Percentiles rank a stretch among this genome's conserved stretches.
Conservation (phyloP, 495 filamentous ascomycete species). For the Letharia lupina region DNA sequence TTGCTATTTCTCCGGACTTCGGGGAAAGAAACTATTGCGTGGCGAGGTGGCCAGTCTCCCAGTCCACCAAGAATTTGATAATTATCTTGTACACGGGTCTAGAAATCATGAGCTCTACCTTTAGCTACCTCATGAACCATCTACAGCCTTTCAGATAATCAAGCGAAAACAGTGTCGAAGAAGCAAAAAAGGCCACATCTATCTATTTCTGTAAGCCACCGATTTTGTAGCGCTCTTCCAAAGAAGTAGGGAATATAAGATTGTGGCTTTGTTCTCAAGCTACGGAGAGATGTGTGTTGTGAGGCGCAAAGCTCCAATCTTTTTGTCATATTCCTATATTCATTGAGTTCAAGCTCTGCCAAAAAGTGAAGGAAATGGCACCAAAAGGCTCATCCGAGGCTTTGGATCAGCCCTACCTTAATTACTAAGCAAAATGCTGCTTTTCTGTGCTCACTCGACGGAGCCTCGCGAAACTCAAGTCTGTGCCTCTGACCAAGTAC, state of each 20-base stretch:
- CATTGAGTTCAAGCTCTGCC: background rate
- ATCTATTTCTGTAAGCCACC: background rate
- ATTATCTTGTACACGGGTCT: background rate
- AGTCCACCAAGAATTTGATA: background rate
- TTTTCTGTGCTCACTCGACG: too few species aligned
- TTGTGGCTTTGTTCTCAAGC: background rate
- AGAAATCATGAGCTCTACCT: background rate
- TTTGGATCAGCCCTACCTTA: background rate
- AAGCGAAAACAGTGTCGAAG: background rate
- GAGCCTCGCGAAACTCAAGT: background rate
- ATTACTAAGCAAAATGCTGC: constrained; percentile 6
- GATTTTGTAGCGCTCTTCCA: too few species aligned
- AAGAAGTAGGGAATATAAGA: background rate
- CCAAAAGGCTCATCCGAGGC: background rate
- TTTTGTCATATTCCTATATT: background rate
- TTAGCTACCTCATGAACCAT: background rate
- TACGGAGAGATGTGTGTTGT: too few species aligned
- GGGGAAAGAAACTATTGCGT: background rate
- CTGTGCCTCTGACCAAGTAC: background rate
- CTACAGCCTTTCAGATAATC: constrained; percentile 1
- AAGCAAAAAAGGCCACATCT: background rate
- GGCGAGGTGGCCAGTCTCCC: background rate
- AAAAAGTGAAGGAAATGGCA: background rate
- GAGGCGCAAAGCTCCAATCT: background rate
- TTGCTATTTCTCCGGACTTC: constrained; percentile 13